Evolutionary conservation across 2,329 filamentous ascomycete species (phyloP).

Genomic region (Torrubiella hemipterigena): DNA sequence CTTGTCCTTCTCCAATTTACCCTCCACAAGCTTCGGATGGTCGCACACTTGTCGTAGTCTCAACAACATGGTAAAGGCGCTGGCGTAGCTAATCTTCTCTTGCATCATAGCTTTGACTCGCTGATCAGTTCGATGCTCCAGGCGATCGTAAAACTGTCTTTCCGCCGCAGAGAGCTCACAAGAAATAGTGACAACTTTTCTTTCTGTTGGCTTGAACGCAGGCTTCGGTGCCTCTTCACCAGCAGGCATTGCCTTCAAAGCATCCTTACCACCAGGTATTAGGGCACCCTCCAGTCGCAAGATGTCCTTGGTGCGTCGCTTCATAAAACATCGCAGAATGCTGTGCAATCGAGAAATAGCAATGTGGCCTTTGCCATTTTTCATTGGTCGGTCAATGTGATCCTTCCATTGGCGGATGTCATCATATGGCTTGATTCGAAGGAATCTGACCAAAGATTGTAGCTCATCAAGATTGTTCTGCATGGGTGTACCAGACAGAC

Average conservation of each 20-base stretch:
- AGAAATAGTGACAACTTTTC: slow-evolving; percentile 72
- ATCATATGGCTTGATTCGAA: slow-evolving; percentile 85
- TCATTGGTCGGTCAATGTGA: slow-evolving; percentile 81
- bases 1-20: slow-evolving; percentile 75
- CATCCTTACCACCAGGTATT: slow-evolving; percentile 59
- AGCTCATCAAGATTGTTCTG: slow-evolving; percentile 97
- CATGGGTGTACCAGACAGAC: slow-evolving; percentile 90
- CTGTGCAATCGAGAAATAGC: slow-evolving; percentile 79
- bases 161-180: slow-evolving; percentile 72
- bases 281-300: slow-evolving; percentile 76
- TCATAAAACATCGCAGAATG: slow-evolving; percentile 90
- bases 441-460: slow-evolving; percentile 84
- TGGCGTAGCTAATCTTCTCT: slow-evolving; percentile 77
- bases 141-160: slow-evolving; percentile 70
- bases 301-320: slow-evolving; percentile 96
- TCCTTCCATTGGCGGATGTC: slow-evolving; percentile 81
- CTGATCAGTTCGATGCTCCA: slow-evolving; percentile 75
- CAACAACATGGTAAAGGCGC: slow-evolving; percentile 82
- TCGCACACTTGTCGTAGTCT: slow-evolving; percentile 89
- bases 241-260: slow-evolving; percentile 23
- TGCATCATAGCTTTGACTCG: slow-evolving; percentile 84
- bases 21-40: slow-evolving; percentile 77
- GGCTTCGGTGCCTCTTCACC: slow-evolving; percentile 42
- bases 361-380: slow-evolving; percentile 76
- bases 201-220: slow-evolving; percentile 82